phyloP scores from a whole-genome alignment of 495 filamentous ascomycete species.

The Aspergillus carlsbadensis region DNA sequence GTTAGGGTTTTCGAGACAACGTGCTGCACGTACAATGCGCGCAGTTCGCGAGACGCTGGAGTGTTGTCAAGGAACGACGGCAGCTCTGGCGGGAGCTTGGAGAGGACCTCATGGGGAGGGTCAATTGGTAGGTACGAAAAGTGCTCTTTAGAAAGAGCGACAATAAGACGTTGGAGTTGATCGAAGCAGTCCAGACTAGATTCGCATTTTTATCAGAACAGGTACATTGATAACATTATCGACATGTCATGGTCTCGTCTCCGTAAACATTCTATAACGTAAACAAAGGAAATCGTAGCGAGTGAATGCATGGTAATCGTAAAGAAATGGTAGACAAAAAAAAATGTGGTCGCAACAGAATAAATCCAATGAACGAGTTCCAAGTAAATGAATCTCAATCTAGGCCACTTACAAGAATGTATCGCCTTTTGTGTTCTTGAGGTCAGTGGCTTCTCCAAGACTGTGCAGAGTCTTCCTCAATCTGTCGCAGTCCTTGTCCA shows the following conservation, averaged over 20 bases:
- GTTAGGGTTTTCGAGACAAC: constrained; percentile 59
- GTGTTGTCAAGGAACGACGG: constrained; percentile 57
- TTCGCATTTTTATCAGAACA: constrained; percentile 42
- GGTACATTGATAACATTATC: constrained; percentile 40
- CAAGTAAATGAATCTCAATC: constrained; percentile 23
- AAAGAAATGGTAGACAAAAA: constrained; percentile 21
- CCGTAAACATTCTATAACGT: constrained; percentile 33
- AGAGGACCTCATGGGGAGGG: constrained; percentile 51
- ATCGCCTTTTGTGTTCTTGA: constrained; percentile 58
- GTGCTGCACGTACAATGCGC: constrained; percentile 61
- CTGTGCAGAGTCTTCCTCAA: constrained; percentile 57
- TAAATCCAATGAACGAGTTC: constrained; percentile 18
- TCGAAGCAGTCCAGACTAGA: constrained; percentile 60
- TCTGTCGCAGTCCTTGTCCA: constrained; percentile 56
- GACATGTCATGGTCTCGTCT: constrained; percentile 32
- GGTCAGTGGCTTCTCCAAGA: constrained; percentile 59
- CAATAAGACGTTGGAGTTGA: constrained; percentile 56
- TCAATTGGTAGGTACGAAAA: constrained; percentile 58
- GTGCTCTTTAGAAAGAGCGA: constrained; percentile 56
- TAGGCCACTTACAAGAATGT: constrained; percentile 61
- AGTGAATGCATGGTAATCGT: constrained; percentile 17
- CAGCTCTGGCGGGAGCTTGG: constrained; percentile 53
- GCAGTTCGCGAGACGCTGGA: constrained; percentile 51
- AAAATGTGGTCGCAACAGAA: constrained; percentile 1
- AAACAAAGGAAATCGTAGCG: constrained; percentile 18